A percentile compares a stretch with the other conserved stretches of the same genome.
phyloP scores from a whole-genome alignment of 768 basidiomycete species.

The Suillus alpinus region DNA sequence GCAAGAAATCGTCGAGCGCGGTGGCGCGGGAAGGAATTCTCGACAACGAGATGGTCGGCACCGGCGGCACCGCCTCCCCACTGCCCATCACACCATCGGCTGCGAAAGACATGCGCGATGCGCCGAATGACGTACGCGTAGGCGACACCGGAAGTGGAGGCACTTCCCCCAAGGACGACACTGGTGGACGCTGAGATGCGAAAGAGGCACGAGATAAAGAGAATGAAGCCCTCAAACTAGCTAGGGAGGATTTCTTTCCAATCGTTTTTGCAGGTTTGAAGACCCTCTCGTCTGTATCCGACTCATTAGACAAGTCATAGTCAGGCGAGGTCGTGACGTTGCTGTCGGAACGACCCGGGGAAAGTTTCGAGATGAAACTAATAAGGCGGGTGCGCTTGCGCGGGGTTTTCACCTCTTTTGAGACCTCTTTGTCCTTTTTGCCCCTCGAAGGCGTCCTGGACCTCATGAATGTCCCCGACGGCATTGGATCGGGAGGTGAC shows the following conservation, averaged over 20 bases:
- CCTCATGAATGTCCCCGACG: neutral
- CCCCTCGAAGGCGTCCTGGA: constrained; percentile 13
- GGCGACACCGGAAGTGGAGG: constrained; percentile 29
- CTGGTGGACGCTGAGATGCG: constrained; percentile 22
- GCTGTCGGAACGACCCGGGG: constrained; percentile 26
- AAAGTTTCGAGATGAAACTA: constrained; percentile 29
- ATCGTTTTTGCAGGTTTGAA: constrained; percentile 19
- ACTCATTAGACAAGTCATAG: constrained; percentile 22
- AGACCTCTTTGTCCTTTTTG: constrained; percentile 12
- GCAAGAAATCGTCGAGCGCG: constrained; percentile 9
- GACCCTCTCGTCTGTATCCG: constrained; percentile 16
- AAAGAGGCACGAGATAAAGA: constrained; percentile 29
- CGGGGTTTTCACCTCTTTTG: constrained; percentile 22
- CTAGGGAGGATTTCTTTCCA: constrained; percentile 29
- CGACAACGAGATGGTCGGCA: constrained; percentile 15
- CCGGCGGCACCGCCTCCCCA: constrained; percentile 1
- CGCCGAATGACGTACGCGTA: constrained; percentile 11
- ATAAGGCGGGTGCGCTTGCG: constrained; percentile 32
- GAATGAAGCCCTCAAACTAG: constrained; percentile 29
- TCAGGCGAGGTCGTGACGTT: constrained; percentile 12
- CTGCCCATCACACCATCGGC: neutral
- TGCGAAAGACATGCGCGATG: constrained; percentile 2
- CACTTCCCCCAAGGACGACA: constrained; percentile 17
- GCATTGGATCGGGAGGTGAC: constrained; percentile 13
- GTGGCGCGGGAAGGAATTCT: constrained; percentile 22